Evolutionary conservation across 108 stramenopile genomes (phyloP), one percentile per base, ranked within the genome.

Genomic region (Skeletonema potamos): DNA sequence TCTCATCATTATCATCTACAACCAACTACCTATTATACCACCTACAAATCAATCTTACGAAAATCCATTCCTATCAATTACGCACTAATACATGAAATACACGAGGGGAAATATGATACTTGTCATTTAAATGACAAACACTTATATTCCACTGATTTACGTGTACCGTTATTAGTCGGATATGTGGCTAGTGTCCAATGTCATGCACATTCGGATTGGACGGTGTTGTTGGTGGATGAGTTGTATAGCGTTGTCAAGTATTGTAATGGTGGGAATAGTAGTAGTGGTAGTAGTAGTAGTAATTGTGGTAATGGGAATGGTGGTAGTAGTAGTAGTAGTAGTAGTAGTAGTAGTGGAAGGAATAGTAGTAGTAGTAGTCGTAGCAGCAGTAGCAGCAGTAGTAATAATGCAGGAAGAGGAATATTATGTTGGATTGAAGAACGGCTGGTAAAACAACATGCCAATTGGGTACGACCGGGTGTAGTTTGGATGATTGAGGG

Each of bases 401-500:
- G 48, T 51, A 51, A 51, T 22, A 22, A 24, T 22, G 48, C 17
- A 17, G 73, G 73, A 1, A 66, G 70, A 26, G 76, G 69, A 20
- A 51, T 63, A 7, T 32, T 69, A 12, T 74, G 78, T 39, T 79
- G 78, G 78, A 30, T 79, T 33, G 78, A 79, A 58, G 78, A 74
- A 17, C 24, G 68, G 22, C 41, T 79, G 29, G 78, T 79, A 59
- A 79, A 75, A 41, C 62, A 68, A 34, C 46, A 79, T 70, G 30
- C 73, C 3, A 30, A 13, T 30, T 75, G 73, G 78, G 73, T 86
- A 29, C 64, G 87, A 15, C 76, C 81, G 1, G 87, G 87, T n/a
- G 83, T 74, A 20, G 85, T 86, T 34, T 86, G 85, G 85, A 77
- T 84, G 75, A 20, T 87, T 30, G 59, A 73, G 70, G 73, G 76